Percentiles rank a stretch among this genome's conserved stretches.
Evolutionary conservation across 2,329 filamentous ascomycete genomes (phyloP).

Genomic region (Ophiostoma piceae): DNA sequence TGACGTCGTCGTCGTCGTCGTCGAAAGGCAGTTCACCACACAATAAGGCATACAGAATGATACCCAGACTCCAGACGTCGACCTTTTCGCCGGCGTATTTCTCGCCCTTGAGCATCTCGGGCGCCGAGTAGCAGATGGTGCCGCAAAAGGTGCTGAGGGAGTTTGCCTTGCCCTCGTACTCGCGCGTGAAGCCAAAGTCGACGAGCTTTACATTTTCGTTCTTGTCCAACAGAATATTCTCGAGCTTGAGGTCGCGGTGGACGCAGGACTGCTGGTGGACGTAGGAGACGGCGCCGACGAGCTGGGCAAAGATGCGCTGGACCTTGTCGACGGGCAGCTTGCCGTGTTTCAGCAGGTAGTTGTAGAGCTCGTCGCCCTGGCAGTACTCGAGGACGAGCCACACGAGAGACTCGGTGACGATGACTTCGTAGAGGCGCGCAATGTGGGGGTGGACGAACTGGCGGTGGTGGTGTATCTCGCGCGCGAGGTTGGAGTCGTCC

Average conservation of each 20-base stretch:
- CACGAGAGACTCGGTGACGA: slow-evolving; percentile 89
- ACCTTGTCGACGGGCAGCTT: slow-evolving; percentile 79
- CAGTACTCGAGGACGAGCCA: slow-evolving; percentile 98
- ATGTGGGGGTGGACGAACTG: slow-evolving; percentile 98
- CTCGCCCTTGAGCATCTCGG: slow-evolving; percentile 97
- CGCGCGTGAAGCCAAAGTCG: slow-evolving; percentile 95
- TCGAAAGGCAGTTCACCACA: slow-evolving; percentile 90
- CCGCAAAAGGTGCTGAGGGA: slow-evolving; percentile 97
- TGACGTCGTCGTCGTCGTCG: slow-evolving; percentile 86
- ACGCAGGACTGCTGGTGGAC: slow-evolving; percentile 94
- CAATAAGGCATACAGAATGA: slow-evolving; percentile 77
- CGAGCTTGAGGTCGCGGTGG: slow-evolving; percentile 91
- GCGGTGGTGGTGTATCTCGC: slow-evolving; percentile 96
- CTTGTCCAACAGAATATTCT: slow-evolving; percentile 94
- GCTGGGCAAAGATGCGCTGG: slow-evolving; percentile 91
- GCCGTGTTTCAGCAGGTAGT: slow-evolving; percentile 84
- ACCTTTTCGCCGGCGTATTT: slow-evolving; percentile 98
- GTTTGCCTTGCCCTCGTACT: slow-evolving; percentile 92
- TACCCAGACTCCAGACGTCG: slow-evolving; percentile 87
- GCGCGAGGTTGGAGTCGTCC: slow-evolving; percentile 87
- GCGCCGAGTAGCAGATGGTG: slow-evolving; percentile 94
- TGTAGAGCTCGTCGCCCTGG: slow-evolving; percentile 92
- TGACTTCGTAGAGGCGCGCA: slow-evolving; percentile 92
- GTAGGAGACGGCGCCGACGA: slow-evolving; percentile 90
- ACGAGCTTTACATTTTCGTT: slow-evolving; percentile 96